These are phyloP conservation scores for Lentinula aciculospora DNA, from an alignment of 768 basidiomycete species.

Conservation along the genomic window DNA sequence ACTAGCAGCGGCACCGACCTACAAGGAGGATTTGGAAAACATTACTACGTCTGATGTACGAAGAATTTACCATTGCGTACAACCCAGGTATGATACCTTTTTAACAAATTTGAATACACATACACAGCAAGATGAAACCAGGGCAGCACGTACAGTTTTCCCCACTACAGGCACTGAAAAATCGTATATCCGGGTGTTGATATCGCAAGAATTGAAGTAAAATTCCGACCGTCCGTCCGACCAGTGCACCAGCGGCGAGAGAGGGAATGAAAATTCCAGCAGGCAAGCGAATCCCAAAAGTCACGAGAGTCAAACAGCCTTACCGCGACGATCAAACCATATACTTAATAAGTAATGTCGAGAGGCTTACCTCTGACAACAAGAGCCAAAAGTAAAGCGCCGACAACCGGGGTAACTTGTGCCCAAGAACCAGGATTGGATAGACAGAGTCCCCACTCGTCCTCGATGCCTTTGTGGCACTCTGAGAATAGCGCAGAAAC, in stretches of 20 bases:
- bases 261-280: conserved; percentile 98
- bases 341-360: neutral
- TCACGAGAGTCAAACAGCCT: conserved; percentile 60
- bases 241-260: conserved; percentile 90
- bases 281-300: conserved; percentile 88
- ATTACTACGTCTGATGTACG: neutral
- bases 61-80: conserved; percentile 68
- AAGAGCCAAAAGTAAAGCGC: conserved; percentile 63
- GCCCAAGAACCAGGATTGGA: conserved; percentile 48
- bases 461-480: conserved; percentile 55
- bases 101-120: neutral
- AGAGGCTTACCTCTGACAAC: conserved; percentile 47
- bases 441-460: conserved; percentile 67
- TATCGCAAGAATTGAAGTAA: conserved; percentile 71
- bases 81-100: conserved; percentile 76
- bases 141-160: conserved; percentile 52
- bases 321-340: conserved; percentile 40
- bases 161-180: conserved; percentile 65
- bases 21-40: neutral
- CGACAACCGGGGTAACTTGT: conserved; percentile 58
- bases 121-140: neutral
- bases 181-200: conserved; percentile 45
- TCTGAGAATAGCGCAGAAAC: conserved; percentile 90
- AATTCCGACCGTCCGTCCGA: conserved; percentile 84
- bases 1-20: conserved; percentile 83